phyloP scores from a whole-genome alignment of 2,329 filamentous ascomycete genomes.

The Botryosphaeria agaves region DNA sequence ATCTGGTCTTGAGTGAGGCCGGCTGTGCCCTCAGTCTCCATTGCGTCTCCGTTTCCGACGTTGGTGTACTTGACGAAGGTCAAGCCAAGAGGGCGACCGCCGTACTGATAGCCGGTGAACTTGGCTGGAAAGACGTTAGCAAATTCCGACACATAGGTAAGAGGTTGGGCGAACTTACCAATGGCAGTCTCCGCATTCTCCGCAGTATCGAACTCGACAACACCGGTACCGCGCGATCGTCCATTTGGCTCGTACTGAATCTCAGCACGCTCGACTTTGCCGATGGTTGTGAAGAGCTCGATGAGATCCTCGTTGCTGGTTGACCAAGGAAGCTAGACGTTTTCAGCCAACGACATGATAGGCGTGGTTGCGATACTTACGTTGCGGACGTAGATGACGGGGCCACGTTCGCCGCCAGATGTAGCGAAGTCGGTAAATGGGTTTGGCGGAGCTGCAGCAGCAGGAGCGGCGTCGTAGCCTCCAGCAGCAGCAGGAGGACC shows the following conservation, averaged over 20 bases:
- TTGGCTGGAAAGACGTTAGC: too few relatives aligned
- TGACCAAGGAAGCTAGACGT: slow-evolving; percentile 75
- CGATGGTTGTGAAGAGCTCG: slow-evolving; percentile 93
- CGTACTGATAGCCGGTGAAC: slow-evolving; percentile 95
- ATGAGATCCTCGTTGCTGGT: slow-evolving; percentile 96
- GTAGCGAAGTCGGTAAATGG: slow-evolving; percentile 89
- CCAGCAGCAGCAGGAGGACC: slow-evolving; percentile 10
- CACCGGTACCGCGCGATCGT: slow-evolving; percentile 83
- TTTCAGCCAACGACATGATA: slow-evolving; percentile 10
- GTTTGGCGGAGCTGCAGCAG: slow-evolving; percentile 49
- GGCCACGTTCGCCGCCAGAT: slow-evolving; percentile 64
- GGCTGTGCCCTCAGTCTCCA: slow-evolving; percentile 57
- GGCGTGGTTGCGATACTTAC: slow-evolving; percentile 40
- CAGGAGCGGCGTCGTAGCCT: slow-evolving; percentile 29
- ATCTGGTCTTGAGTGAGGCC: slow-evolving; percentile 95
- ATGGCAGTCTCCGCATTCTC: slow-evolving; percentile 88
- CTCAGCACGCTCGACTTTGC: slow-evolving; percentile 95
- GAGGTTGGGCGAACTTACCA: slow-evolving; percentile 27
- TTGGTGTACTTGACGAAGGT: slow-evolving; percentile 89
- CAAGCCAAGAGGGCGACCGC: slow-evolving; percentile 80
- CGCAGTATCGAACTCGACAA: slow-evolving; percentile 77
- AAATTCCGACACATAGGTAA: too few relatives aligned
- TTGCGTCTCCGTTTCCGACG: slow-evolving; percentile 41
- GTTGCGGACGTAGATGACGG: slow-evolving; percentile 90
- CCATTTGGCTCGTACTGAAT: slow-evolving; percentile 97